These are phyloP conservation scores for Xanthoconium purpureum DNA, from an alignment of 768 basidiomycete species.

Conservation along the genomic window DNA sequence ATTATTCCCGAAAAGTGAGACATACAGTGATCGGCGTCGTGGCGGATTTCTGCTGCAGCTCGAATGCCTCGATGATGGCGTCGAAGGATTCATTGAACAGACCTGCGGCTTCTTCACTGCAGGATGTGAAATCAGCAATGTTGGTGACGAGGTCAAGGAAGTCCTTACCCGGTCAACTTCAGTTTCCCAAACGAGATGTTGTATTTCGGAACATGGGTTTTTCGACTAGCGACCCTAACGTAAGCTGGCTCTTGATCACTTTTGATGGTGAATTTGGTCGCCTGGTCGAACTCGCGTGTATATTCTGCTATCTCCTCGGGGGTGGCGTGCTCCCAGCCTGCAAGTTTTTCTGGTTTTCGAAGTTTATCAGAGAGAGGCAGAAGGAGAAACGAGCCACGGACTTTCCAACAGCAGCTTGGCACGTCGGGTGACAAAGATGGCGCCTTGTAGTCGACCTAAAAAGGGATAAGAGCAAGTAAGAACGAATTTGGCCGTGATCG, in stretches of 20 bases:
- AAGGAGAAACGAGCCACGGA: no score
- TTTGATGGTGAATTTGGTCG: slow-evolving; percentile 6
- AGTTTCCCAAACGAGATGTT: slow-evolving; percentile 5
- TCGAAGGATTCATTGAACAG: no score
- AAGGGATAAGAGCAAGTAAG: no score
- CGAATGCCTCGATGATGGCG: no score
- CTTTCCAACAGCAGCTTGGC: no score
- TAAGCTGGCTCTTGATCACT: slow-evolving; percentile 2
- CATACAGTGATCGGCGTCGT: no score
- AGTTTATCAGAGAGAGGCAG: no score
- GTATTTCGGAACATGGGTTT: neutral
- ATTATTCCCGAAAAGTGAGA: neutral
- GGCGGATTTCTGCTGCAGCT: no score
- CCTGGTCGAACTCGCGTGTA: neutral
- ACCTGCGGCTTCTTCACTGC: no score
- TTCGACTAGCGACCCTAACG: slow-evolving; percentile 2
- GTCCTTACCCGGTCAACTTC: slow-evolving; percentile 8
- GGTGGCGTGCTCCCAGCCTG: neutral
- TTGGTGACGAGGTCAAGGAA: neutral
- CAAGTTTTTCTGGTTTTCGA: neutral
- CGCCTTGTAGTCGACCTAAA: neutral
- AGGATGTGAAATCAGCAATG: neutral
- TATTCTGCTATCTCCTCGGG: neutral
- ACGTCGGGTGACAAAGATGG: no score
- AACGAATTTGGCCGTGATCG: neutral